phyloP scores from a whole-genome alignment of 176 grass and related monocot species.

The Aegilops speltoides region DNA sequence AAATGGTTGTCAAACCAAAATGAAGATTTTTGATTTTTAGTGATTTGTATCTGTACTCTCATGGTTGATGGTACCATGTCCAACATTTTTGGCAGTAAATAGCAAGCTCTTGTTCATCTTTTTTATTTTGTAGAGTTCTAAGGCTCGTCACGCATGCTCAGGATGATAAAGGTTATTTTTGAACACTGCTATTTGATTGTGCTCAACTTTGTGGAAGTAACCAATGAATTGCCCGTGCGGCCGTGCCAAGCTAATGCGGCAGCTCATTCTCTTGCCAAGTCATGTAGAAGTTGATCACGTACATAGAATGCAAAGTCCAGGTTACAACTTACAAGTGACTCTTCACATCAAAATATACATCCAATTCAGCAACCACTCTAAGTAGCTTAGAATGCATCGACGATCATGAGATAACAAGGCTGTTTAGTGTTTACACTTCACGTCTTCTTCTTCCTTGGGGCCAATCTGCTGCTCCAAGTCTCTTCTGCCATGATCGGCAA shows the following conservation, averaged over 20 bases:
- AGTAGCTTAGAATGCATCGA: background rate
- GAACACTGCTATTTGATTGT: background rate
- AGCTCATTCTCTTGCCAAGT: background rate
- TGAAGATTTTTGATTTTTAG: background rate
- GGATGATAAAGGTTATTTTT: background rate
- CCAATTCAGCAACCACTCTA: background rate
- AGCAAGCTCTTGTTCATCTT: too few species aligned
- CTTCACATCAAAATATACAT: background rate
- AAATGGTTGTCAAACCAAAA: background rate
- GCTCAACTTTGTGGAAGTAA: background rate
- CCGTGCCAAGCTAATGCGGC: background rate
- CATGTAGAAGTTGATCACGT: background rate
- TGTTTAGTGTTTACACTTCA: background rate
- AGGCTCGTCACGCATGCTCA: background rate
- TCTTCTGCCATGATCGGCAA: constrained; percentile 39
- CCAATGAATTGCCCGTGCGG: background rate
- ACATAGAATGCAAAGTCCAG: background rate
- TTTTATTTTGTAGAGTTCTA: background rate
- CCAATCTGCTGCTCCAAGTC: constrained; percentile 33
- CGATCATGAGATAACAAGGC: constrained; percentile 32
- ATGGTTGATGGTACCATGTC: background rate
- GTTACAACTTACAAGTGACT: background rate
- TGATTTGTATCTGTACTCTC: background rate
- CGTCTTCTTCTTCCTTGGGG: background rate
- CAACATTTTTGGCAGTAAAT: background rate